Conservation (phyloP, 176 grass and related monocot species). For the Bolboschoenus planiculmis region DNA sequence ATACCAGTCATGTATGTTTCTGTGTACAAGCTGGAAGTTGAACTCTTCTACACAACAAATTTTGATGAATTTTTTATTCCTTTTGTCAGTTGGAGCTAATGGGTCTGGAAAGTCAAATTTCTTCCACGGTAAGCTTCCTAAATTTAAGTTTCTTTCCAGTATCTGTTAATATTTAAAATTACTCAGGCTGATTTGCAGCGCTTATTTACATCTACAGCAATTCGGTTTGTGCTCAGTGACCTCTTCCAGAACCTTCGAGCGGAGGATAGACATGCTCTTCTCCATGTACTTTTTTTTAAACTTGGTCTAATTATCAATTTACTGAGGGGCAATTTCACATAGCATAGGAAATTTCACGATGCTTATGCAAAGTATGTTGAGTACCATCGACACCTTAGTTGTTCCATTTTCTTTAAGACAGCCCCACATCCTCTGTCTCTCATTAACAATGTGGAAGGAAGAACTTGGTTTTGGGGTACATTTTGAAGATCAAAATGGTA, state of each 20-base stretch:
- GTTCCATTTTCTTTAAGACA: neutral
- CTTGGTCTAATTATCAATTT: conserved; percentile 10
- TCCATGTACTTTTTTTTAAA: conserved; percentile 65
- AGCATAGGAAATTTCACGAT: neutral
- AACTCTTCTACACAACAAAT: neutral
- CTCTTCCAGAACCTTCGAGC: conserved; percentile 87
- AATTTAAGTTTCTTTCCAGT: conserved; percentile 6
- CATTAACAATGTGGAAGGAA: neutral
- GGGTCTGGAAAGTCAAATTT: conserved; percentile 99
- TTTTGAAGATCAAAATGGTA: conserved; percentile 6
- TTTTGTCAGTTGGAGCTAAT: conserved; percentile 90
- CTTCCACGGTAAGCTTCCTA: conserved; percentile 73
- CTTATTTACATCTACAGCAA: conserved; percentile 56
- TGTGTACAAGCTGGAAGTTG: neutral
- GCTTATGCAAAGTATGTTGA: neutral
- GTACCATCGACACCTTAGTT: neutral
- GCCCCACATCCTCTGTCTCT: neutral
- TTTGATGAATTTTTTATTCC: neutral
- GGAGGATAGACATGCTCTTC: conserved; percentile 90
- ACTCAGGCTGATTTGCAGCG: neutral
- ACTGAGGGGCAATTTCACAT: neutral
- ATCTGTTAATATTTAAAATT: neutral
- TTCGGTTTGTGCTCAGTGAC: conserved; percentile 96
- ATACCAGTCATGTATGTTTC: neutral
- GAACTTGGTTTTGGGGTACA: conserved; percentile 18